These are phyloP conservation scores for Russula abietina DNA, from an alignment of 768 basidiomycete species.

Conservation along the genomic window DNA sequence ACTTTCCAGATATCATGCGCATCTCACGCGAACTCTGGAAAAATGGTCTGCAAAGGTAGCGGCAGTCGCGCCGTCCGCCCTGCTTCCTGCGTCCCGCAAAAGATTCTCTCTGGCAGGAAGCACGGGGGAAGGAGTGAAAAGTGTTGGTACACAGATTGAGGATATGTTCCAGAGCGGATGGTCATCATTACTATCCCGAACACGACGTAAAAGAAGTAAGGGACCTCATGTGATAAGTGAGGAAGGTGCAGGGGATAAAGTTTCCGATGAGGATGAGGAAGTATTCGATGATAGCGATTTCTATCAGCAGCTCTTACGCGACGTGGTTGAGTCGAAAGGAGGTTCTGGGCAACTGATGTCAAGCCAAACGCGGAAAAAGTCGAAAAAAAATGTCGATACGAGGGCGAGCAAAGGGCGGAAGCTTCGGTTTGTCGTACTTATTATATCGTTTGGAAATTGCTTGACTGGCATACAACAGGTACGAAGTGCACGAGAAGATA, in stretches of 20 bases:
- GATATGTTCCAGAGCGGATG: slow-evolving; percentile 53
- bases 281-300: slow-evolving; percentile 90
- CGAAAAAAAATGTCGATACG: slow-evolving; percentile 74
- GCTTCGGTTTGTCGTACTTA: slow-evolving; percentile 51
- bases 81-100: slow-evolving; percentile 63
- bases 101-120: slow-evolving; percentile 44
- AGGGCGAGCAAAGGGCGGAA: slow-evolving; percentile 95
- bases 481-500: slow-evolving; percentile 92
- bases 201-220: slow-evolving; percentile 51
- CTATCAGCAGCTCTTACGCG: slow-evolving; percentile 86
- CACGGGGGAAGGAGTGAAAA: slow-evolving; percentile 47
- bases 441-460: background rate
- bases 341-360: slow-evolving; percentile 39
- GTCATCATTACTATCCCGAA: slow-evolving; percentile 56
- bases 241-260: slow-evolving; percentile 34
- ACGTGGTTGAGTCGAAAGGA: slow-evolving; percentile 73
- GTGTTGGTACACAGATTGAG: slow-evolving; percentile 70
- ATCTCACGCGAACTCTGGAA: slow-evolving; percentile 67
- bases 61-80: slow-evolving; percentile 76
- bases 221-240: slow-evolving; percentile 35
- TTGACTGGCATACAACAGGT: slow-evolving; percentile 41
- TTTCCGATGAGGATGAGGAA: slow-evolving; percentile 30
- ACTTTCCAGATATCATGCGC: slow-evolving; percentile 51
- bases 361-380: slow-evolving; percentile 60
- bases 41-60: slow-evolving; percentile 98